Conservation (phyloP, 495 filamentous ascomycete genomes). For the Polyplosphaeria fusca region DNA sequence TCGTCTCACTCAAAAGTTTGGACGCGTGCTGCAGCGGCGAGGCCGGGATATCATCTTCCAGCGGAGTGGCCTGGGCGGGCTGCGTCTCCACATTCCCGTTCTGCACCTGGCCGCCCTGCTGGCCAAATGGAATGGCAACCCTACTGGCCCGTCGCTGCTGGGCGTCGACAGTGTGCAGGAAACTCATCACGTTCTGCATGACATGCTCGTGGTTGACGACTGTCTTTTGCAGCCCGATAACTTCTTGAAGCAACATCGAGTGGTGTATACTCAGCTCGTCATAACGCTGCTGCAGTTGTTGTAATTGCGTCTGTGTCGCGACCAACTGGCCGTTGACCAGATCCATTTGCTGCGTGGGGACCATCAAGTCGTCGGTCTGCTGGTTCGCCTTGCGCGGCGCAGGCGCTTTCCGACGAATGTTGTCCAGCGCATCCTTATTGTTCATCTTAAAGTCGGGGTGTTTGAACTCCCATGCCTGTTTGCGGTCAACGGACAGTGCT, state of each 20-base stretch:
- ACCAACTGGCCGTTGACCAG: slow-evolving; percentile 81
- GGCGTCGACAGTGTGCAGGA: slow-evolving; percentile 63
- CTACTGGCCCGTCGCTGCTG: slow-evolving; percentile 63
- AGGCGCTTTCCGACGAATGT: slow-evolving; percentile 93
- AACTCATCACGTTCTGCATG: slow-evolving; percentile 71
- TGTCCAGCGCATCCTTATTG: slow-evolving; percentile 94
- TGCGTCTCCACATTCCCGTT: slow-evolving; percentile 32
- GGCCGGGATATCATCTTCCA: slow-evolving; percentile 66
- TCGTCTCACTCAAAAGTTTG: slow-evolving; percentile 77
- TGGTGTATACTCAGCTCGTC: slow-evolving; percentile 82
- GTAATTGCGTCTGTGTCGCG: slow-evolving; percentile 88
- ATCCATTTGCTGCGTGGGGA: slow-evolving; percentile 84
- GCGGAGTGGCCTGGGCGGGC: slow-evolving; percentile 11
- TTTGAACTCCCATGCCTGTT: slow-evolving; percentile 93
- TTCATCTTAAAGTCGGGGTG: slow-evolving; percentile 95
- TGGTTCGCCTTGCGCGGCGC: slow-evolving; percentile 76
- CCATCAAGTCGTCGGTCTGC: slow-evolving; percentile 65
- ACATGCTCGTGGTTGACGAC: slow-evolving; percentile 78
- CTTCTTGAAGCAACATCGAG: slow-evolving; percentile 79
- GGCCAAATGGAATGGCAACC: slow-evolving; percentile 49
- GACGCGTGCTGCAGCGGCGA: slow-evolving; percentile 85
- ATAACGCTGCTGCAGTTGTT: slow-evolving; percentile 79
- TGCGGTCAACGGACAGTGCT: slow-evolving; percentile 12
- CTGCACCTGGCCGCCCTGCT: slow-evolving; percentile 18
- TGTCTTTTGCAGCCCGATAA: slow-evolving; percentile 83